A percentile compares a stretch with the other conserved stretches of the same genome.
phyloP scores from a whole-genome alignment of 768 basidiomycete genomes.

The Lanmaoa rubissima region DNA sequence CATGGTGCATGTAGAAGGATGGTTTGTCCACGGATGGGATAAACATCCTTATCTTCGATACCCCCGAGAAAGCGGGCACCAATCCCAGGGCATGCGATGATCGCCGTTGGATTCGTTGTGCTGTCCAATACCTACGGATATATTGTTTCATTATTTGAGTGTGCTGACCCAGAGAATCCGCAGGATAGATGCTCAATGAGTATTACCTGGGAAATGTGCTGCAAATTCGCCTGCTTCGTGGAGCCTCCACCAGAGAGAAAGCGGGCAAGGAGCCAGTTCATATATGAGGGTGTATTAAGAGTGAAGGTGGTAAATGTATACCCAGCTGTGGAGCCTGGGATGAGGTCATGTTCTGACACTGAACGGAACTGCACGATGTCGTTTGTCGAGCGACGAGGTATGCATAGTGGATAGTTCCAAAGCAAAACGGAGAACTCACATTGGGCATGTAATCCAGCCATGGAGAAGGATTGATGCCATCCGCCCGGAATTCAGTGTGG shows the following conservation, averaged over 20 bases:
- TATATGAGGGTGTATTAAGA: slow-evolving; percentile 62
- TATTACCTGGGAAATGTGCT: slow-evolving; percentile 63
- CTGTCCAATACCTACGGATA: slow-evolving; percentile 14
- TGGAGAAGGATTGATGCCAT: slow-evolving; percentile 31
- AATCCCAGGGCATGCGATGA: slow-evolving; percentile 72
- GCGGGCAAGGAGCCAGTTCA: slow-evolving; percentile 59
- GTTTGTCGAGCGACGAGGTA: neutral
- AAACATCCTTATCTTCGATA: slow-evolving; percentile 47
- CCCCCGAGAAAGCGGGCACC: slow-evolving; percentile 52
- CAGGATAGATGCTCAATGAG: neutral
- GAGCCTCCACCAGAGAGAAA: slow-evolving; percentile 63
- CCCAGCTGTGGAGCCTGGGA: slow-evolving; percentile 45
- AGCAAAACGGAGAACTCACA: slow-evolving; percentile 32
- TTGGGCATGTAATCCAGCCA: slow-evolving; percentile 53
- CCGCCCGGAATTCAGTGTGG: slow-evolving; percentile 60
- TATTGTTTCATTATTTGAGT: neutral
- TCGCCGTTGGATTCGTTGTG: slow-evolving; percentile 32
- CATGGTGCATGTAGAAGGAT: slow-evolving; percentile 47
- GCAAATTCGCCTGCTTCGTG: slow-evolving; percentile 55
- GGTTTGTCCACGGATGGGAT: slow-evolving; percentile 48
- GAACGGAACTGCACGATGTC: slow-evolving; percentile 29
- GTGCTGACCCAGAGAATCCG: neutral
- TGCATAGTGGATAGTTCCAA: neutral
- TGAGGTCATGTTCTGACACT: slow-evolving; percentile 41
- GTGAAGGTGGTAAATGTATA: slow-evolving; percentile 64